Conservation (phyloP, 495 filamentous ascomycete species). For the Penicillium atrosanguineum region DNA sequence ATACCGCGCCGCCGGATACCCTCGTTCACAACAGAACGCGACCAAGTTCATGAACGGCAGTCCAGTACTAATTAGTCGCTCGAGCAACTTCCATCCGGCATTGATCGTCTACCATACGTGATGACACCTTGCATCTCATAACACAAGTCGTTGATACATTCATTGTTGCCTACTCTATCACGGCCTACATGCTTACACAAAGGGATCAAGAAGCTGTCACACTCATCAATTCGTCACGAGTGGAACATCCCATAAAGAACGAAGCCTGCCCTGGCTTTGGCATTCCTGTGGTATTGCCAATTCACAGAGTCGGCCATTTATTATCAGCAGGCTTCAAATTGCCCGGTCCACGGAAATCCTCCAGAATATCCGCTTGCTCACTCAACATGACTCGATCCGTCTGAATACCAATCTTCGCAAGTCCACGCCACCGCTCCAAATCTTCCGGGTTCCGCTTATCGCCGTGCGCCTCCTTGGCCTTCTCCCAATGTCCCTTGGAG, state of each 20-base stretch:
- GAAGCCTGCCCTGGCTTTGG: neutral
- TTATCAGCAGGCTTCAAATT: slow-evolving; percentile 32
- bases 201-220: neutral
- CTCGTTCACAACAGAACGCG: neutral
- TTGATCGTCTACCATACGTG: neutral
- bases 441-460: slow-evolving; percentile 36
- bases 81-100: neutral
- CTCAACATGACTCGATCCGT: slow-evolving; percentile 35
- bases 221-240: neutral
- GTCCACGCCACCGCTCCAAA: slow-evolving; percentile 31
- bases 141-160: neutral
- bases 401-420: slow-evolving; percentile 34
- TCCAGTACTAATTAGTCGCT: neutral
- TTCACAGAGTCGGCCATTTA: slow-evolving; percentile 31
- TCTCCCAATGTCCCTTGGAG: slow-evolving; percentile 40
- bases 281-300: neutral
- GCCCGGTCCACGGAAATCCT: slow-evolving; percentile 35
- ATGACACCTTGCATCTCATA: neutral
- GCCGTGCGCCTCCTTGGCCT: slow-evolving; percentile 32
- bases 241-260: neutral
- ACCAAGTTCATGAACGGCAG: neutral
- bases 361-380: slow-evolving; percentile 39
- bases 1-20: neutral
- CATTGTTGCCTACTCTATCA: neutral
- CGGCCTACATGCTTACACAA: neutral